Percentiles rank a stretch among this genome's conserved stretches.
phyloP scores from a whole-genome alignment of 352 stramenopile species.

The Globisporangium sylvaticum region DNA sequence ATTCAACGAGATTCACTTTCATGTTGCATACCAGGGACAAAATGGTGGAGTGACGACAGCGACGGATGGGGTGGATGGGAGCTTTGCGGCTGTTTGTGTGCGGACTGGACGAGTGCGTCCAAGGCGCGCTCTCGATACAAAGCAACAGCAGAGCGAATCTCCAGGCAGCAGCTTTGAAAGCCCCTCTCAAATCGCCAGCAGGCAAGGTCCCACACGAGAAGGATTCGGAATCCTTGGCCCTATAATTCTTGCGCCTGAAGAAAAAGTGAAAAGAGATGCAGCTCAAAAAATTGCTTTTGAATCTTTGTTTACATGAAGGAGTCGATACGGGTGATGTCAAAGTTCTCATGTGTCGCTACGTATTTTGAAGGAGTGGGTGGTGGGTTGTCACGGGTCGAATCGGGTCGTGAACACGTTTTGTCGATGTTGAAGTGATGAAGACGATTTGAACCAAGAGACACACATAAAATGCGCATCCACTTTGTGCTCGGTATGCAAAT shows the following conservation, averaged over 20 bases:
- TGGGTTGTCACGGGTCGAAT: neutral
- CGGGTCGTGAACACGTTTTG: neutral
- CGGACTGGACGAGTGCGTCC: neutral
- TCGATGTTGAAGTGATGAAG: neutral
- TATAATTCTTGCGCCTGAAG: constrained; percentile 2
- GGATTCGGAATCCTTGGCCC: constrained; percentile 15
- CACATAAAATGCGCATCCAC: constrained; percentile 27
- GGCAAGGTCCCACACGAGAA: neutral
- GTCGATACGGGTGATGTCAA: too few relatives aligned
- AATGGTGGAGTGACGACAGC: neutral
- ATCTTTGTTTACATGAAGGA: neutral
- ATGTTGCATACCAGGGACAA: neutral
- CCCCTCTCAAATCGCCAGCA: neutral
- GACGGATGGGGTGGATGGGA: neutral
- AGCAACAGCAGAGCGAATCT: constrained; percentile 7
- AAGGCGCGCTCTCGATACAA: neutral
- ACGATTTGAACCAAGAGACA: neutral
- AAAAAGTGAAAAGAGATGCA: neutral
- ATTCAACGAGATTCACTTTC: neutral
- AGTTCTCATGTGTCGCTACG: neutral
- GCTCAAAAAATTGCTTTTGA: neutral
- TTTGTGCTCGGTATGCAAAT: constrained; percentile 34
- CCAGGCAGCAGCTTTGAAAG: neutral
- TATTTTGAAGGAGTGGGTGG: neutral
- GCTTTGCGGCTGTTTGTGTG: neutral